Percentiles rank a stretch among this genome's conserved stretches.
Conservation (phyloP, 2,329 filamentous ascomycete species). For the Paracoccidioides brasiliensis region DNA sequence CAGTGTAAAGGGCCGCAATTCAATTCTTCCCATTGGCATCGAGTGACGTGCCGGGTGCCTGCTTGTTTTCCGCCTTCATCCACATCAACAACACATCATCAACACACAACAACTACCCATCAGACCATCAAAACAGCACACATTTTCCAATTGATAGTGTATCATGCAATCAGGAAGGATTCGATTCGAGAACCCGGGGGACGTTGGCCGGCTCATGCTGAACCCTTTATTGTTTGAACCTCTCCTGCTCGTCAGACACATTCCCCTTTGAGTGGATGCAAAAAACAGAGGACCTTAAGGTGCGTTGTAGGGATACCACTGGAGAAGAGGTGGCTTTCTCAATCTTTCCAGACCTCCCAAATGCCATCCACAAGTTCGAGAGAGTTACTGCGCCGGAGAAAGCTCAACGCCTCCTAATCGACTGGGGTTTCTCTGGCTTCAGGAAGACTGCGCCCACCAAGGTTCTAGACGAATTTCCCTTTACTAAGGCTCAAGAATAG, state of each 20-base stretch:
- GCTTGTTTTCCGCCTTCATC: not conserved
- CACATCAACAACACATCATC: not conserved
- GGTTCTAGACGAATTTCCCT: not conserved
- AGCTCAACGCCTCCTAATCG: not conserved
- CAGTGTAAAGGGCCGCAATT: not conserved
- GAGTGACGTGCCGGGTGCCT: not conserved
- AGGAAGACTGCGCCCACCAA: no score
- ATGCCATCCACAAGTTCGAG: constrained; percentile 8
- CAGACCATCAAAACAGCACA: not conserved
- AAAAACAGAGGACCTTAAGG: constrained; percentile 9
- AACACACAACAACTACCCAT: not conserved
- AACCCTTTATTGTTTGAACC: constrained; percentile 3
- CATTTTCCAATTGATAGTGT: not conserved
- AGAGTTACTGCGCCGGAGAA: constrained; percentile 3
- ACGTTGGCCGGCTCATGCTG: constrained; percentile 6
- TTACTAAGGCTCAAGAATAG: constrained; percentile 1
- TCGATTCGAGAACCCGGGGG: constrained; percentile 3
- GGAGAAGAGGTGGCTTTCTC: constrained; percentile 3
- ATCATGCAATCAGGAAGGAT: not conserved
- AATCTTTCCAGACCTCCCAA: constrained; percentile 5
- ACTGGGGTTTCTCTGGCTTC: no score
- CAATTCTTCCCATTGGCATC: not conserved
- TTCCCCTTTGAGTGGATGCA: constrained; percentile 9
- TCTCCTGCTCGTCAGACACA: constrained; percentile 3
- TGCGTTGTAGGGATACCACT: constrained; percentile 7